Conservation (phyloP, 768 basidiomycete genomes). For the Atractiella rhizophila region DNA sequence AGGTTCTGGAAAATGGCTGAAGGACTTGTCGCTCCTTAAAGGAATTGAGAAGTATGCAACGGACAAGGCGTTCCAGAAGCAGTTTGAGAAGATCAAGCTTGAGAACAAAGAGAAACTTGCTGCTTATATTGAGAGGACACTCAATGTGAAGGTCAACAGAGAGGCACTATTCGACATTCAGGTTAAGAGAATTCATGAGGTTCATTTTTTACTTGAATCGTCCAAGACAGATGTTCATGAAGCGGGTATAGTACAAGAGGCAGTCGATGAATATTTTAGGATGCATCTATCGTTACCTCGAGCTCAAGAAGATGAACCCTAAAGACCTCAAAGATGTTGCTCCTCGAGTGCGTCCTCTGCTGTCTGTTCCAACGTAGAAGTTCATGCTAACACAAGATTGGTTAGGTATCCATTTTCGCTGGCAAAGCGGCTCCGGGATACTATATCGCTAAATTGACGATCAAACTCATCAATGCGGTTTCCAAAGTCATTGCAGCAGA, state of each 20-base stretch:
- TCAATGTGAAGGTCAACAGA: constrained; percentile 47
- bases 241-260: constrained; percentile 30
- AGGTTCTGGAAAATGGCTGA: constrained; percentile 59
- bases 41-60: constrained; percentile 48
- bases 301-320: constrained; percentile 31
- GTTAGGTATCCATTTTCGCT: constrained; percentile 71
- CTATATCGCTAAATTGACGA: constrained; percentile 82
- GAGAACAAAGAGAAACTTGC: constrained; percentile 77
- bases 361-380: neutral
- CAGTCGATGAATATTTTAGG: constrained; percentile 86
- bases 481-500: constrained; percentile 54
- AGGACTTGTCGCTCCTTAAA: constrained; percentile 51
- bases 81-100: constrained; percentile 35
- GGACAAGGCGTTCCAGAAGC: constrained; percentile 43
- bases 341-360: constrained; percentile 21
- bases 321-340: constrained; percentile 56
- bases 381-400: neutral
- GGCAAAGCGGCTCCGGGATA: constrained; percentile 87
- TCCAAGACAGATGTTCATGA: constrained; percentile 30
- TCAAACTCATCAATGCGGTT: constrained; percentile 48
- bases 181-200: constrained; percentile 70
- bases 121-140: constrained; percentile 38
- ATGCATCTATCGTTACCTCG: constrained; percentile 35
- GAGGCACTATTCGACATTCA: constrained; percentile 69
- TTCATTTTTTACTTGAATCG: no score